Evolutionary conservation across 306 rosid genomes (phyloP), one percentile per base, ranked within the genome.

Genomic region (Sphenostylis stenocarpa): DNA sequence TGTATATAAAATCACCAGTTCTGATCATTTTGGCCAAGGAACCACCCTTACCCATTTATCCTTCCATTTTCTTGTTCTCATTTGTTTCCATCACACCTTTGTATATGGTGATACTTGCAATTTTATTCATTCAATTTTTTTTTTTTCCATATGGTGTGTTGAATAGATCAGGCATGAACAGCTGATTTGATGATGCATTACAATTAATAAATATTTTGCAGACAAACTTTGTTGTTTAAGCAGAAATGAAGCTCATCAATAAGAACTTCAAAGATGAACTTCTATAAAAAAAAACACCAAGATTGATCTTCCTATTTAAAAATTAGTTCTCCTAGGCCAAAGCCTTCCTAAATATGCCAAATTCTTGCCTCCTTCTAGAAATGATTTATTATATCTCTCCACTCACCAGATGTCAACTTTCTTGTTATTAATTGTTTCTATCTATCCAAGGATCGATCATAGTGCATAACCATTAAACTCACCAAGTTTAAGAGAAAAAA

Each of bases 1-100:
- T 90, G 93, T 94, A 84, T 80, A 94, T 94, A 90, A 84, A 83
- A 56, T 68, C 73, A 70, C 81, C 79, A 77, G 55, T 84, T 72
- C 80, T 82, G 83, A 78, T 80, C 14, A 83, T 76, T 80, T 80
- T 66, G 78, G 86, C 73, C 57, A 74, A 83, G 39, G 80, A 79
- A 78, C 56, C 48, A 68, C 66, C 48, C 75, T n/a, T 24, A 55
- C 64, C 66, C 57, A 21, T 73, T 44, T 58, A 64, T 23, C 44
- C 26, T 16, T 19, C 3, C 20, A 13, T 70, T 64, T 47, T 56
- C 63, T 64, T 76, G 19, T 52, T 45, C 24, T 16, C 60, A 53
- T 39, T 33, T 21, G 52, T 33, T 39, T 65, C 70, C 70, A 45
- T 28, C 41, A 60, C 67, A 39, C 62, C 52, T 14, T 19, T 38